phyloP scores from a whole-genome alignment of 106 monocot species.

The Dioscorea zingiberensis region DNA sequence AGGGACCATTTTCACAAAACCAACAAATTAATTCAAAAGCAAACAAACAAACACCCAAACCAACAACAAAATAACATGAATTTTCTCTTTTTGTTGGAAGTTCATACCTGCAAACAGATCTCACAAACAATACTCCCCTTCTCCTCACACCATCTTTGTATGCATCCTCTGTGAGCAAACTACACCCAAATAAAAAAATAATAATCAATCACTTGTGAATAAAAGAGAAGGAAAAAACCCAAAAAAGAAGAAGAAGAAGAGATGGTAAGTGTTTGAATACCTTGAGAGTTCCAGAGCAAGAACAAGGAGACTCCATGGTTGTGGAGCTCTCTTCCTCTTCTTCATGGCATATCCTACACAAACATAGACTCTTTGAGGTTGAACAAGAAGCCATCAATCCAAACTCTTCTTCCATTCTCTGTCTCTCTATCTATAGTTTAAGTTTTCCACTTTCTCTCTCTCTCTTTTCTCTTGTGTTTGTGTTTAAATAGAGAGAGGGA shows the following conservation, averaged over 20 bases:
- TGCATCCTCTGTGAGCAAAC: conserved; percentile 86
- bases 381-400: conserved; percentile 12
- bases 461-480: neutral
- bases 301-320: conserved; percentile 87
- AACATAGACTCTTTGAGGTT: conserved; percentile 6
- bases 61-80: neutral
- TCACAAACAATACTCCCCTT: conserved; percentile 78
- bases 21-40: neutral
- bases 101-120: conserved; percentile 76
- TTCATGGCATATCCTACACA: conserved; percentile 92
- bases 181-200: conserved; percentile 18
- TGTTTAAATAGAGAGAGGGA: neutral
- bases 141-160: conserved; percentile 96
- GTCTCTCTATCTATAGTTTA: neutral
- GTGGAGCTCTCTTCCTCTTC: conserved; percentile 59
- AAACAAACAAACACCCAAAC: neutral
- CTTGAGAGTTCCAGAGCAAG: conserved; percentile 92
- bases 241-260: neutral
- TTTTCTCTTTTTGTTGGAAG: too few relatives aligned
- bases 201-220: too few relatives aligned
- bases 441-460: conserved; percentile 11
- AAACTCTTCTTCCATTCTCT: conserved; percentile 11
- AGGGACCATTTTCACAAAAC: too few relatives aligned
- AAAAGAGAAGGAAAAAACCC: neutral
- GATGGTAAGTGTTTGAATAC: too few relatives aligned